Evolutionary conservation across 441 rosid species (phyloP).

Genomic region (Syzygium syzygioides): DNA sequence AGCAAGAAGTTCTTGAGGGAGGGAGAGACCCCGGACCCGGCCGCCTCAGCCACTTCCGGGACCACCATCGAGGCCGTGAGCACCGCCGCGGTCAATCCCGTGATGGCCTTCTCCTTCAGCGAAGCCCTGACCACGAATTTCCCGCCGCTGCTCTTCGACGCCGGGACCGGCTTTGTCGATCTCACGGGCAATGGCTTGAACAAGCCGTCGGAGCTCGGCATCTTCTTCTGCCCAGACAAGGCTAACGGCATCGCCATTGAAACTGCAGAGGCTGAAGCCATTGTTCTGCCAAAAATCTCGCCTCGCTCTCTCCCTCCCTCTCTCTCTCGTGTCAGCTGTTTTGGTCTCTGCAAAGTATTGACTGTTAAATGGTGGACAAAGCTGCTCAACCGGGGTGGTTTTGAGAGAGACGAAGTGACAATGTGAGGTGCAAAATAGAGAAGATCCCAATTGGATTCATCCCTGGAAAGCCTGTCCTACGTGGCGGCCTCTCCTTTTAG

Average conservation of each 20-base stretch:
- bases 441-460: constrained; percentile 11
- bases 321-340: neutral
- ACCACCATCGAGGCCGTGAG: constrained; percentile 28
- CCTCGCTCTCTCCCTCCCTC: neutral
- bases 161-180: constrained; percentile 26
- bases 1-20: constrained; percentile 92
- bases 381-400: neutral
- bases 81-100: constrained; percentile 32
- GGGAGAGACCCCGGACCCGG: constrained; percentile 33
- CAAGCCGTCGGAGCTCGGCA: constrained; percentile 29
- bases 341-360: neutral
- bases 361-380: constrained; percentile 8
- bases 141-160: neutral
- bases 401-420: neutral
- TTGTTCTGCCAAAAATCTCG: constrained; percentile 1
- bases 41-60: constrained; percentile 32
- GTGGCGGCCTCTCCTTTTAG: constrained; percentile 44
- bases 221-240: constrained; percentile 35
- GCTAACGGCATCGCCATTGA: constrained; percentile 63
- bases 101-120: constrained; percentile 52
- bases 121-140: constrained; percentile 59
- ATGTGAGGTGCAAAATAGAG: constrained; percentile 32
- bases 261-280: constrained; percentile 71
- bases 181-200: constrained; percentile 49
- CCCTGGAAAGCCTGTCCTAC: constrained; percentile 24